Percentiles rank a stretch among this genome's conserved stretches.
These are phyloP conservation scores for Psophocarpus tetragonolobus DNA, from an alignment of 306 rosid genomes.

Conservation along the genomic window DNA sequence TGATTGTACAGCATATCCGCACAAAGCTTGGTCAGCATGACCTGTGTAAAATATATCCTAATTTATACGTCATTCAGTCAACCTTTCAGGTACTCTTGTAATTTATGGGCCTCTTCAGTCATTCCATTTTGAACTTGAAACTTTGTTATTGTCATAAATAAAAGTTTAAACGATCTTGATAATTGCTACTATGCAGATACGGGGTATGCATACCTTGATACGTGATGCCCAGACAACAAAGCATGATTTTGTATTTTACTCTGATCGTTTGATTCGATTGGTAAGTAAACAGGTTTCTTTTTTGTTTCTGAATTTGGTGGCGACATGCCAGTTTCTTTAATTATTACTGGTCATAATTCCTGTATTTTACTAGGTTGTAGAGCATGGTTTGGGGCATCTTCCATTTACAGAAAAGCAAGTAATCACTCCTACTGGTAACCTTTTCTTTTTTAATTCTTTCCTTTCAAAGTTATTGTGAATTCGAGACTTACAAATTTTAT, in stretches of 20 bases:
- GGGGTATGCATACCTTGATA: constrained; percentile 98
- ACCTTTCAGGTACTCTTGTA: constrained; percentile 81
- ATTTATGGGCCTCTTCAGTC: constrained; percentile 4
- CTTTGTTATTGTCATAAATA: background rate
- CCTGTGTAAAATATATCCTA: constrained; percentile 99
- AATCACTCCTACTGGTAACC: constrained; percentile 91
- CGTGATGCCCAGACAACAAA: constrained; percentile 93
- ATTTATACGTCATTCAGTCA: constrained; percentile 87
- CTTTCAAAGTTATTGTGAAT: background rate
- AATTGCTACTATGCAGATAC: constrained; percentile 62
- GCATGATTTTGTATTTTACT: constrained; percentile 96
- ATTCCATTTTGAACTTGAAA: constrained; percentile 17
- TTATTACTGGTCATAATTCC: constrained; percentile 26
- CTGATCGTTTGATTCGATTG: constrained; percentile 95
- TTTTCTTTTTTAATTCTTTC: constrained; percentile 23
- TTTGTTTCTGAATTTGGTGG: constrained; percentile 22
- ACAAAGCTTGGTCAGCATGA: constrained; percentile 99
- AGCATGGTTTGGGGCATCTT: constrained; percentile 97
- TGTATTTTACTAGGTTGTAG: constrained; percentile 78
- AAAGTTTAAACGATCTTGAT: constrained; percentile 15
- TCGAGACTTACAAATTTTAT: background rate
- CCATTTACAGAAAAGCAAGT: constrained; percentile 98
- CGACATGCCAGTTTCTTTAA: constrained; percentile 24
- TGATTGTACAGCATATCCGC: constrained; percentile 97
- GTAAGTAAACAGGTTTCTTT: constrained; percentile 48